Evolutionary conservation across 768 basidiomycete genomes (phyloP), one percentile per base, ranked within the genome.

Genomic region (Amanita brunnescens): DNA sequence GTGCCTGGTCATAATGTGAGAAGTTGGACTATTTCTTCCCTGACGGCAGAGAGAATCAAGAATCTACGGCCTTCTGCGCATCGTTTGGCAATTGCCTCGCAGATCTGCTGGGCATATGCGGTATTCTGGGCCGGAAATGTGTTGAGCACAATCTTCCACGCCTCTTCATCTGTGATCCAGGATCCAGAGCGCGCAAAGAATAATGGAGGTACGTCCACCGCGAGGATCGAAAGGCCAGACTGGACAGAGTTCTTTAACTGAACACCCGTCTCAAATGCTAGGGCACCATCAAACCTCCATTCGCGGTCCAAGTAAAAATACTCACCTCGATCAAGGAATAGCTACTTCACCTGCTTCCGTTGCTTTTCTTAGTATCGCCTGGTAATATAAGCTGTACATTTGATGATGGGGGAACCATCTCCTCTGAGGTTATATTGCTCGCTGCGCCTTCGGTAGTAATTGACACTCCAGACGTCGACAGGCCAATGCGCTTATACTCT

Each of bases 181-280:
- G 67, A 62, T 12, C 33, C 34, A 3, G 79, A 60, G 30, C 70
- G 74, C 26, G 73, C 85, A 55, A 89, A 89, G 1, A 80, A 73
- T 6, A 67, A 53, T 0, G 73, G 62, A 1, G 80, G 68, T 8
- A 90, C 80, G 50, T 91, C 88, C 13, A 91, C 73, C 2, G 79
- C 87, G 14, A 91, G 65, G 16, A 78, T 79, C 1, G 85, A 83
- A 54, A 87, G 70, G 9, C 79, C 79, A 9, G 67, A 71, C 51
- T 81, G 77, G 21, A 85, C 67, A 0, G 81, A 75, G 7, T 73
- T 70, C 61, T 80, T n/a, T n/a, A n/a, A n/a, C n/a, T n/a, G n/a
- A n/a, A n/a, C n/a, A n/a, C n/a, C n/a, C n/a, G n/a, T n/a, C 54
- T 85, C 84, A 52, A 81, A 85, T 1, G 87, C 87, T 87, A n/a